Percentiles rank a stretch among this genome's conserved stretches.
These are phyloP conservation scores for Phlebiopsis gigantea DNA, from an alignment of 768 basidiomycete genomes.

Conservation along the genomic window DNA sequence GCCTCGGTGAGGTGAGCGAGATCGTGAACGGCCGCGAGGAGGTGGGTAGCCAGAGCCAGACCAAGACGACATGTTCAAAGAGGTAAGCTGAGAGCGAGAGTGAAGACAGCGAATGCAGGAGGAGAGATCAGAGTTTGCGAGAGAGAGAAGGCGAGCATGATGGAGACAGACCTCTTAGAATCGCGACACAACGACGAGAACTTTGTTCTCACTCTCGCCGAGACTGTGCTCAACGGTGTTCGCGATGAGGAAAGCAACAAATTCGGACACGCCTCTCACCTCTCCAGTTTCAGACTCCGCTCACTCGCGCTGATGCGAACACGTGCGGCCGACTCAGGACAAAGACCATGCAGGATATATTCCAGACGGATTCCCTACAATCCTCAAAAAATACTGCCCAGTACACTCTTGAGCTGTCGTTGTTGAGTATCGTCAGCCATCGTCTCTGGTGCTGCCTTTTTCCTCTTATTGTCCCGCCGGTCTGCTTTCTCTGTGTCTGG, in stretches of 20 bases:
- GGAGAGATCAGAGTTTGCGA: constrained; percentile 64
- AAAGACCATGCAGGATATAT: no score
- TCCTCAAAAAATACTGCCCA: constrained; percentile 49
- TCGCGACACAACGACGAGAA: constrained; percentile 38
- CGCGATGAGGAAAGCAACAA: constrained; percentile 49
- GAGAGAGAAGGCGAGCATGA: constrained; percentile 81
- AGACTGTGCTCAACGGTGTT: constrained; percentile 41
- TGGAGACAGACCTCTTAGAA: constrained; percentile 32
- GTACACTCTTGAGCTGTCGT: constrained; percentile 36
- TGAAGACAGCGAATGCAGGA: constrained; percentile 47
- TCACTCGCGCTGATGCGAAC: background rate
- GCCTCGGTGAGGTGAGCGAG: constrained; percentile 66
- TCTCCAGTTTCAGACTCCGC: constrained; percentile 2
- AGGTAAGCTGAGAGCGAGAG: constrained; percentile 45
- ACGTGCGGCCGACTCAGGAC: no score
- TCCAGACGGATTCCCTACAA: no score
- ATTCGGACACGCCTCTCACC: constrained; percentile 5
- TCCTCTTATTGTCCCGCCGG: constrained; percentile 38
- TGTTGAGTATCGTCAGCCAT: constrained; percentile 12
- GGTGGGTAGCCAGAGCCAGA: constrained; percentile 65
- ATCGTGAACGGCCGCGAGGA: constrained; percentile 73
- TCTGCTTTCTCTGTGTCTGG: background rate
- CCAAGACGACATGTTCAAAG: constrained; percentile 76
- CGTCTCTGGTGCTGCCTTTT: constrained; percentile 21
- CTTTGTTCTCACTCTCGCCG: constrained; percentile 31